phyloP scores from a whole-genome alignment of 2,329 filamentous ascomycete genomes.

The Cryoendolithus antarcticus region DNA sequence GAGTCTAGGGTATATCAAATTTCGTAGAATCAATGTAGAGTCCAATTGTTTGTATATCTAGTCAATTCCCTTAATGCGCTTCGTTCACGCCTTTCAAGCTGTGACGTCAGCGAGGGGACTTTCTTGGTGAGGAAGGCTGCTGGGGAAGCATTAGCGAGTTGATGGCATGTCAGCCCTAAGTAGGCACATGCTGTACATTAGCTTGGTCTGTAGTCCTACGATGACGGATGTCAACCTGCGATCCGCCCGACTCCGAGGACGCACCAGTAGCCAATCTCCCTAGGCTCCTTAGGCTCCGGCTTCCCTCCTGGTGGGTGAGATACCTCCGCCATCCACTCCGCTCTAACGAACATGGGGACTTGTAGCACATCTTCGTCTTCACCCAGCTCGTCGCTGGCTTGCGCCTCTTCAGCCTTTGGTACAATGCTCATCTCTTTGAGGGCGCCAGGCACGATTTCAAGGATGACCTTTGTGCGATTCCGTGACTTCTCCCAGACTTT shows the following conservation, averaged over 20 bases:
- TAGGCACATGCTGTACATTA: too few relatives aligned
- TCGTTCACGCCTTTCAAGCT: too few relatives aligned
- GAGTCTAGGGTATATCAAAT: too few relatives aligned
- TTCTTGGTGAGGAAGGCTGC: too few relatives aligned
- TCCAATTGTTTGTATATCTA: too few relatives aligned
- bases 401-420: constrained; percentile 12
- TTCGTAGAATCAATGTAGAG: too few relatives aligned
- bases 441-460: constrained; percentile 65
- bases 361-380: constrained; percentile 60
- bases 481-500: constrained; percentile 93
- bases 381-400: constrained; percentile 29
- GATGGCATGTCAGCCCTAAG: too few relatives aligned
- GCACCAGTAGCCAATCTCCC: constrained; percentile 92
- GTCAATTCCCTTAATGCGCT: too few relatives aligned
- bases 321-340: constrained; percentile 73
- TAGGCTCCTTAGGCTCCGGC: constrained; percentile 59
- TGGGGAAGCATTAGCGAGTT: too few relatives aligned
- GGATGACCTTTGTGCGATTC: constrained; percentile 88
- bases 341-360: constrained; percentile 84
- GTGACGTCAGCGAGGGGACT: too few relatives aligned
- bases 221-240: constrained; percentile 16
- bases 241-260: constrained; percentile 81
- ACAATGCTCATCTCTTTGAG: constrained; percentile 20
- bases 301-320: constrained; percentile 46
- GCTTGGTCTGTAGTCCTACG: too few relatives aligned